phyloP scores from a whole-genome alignment of 306 rosid genomes.

The Citrullus mucosospermus region DNA sequence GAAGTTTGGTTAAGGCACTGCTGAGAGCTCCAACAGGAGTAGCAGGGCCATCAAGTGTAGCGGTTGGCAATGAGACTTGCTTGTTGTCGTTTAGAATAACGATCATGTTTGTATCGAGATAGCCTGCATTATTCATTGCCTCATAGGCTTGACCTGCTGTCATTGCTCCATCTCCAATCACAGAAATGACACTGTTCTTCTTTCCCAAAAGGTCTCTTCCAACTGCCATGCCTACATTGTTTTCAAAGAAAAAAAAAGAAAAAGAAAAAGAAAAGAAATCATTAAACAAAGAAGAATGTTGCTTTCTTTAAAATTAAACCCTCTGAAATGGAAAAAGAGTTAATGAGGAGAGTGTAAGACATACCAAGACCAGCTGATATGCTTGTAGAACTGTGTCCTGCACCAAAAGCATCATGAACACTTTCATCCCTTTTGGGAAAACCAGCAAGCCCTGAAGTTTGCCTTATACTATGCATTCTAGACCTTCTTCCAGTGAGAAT shows the following conservation, averaged over 20 bases:
- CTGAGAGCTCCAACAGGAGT: conserved; percentile 86
- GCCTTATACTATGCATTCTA: conserved; percentile 72
- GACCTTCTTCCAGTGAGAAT: conserved; percentile 93
- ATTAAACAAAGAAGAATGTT: neutral
- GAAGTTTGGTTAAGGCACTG: conserved; percentile 58
- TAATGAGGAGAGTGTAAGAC: neutral
- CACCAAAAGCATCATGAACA: conserved; percentile 80
- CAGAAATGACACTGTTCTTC: conserved; percentile 57
- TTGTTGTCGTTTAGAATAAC: conserved; percentile 76
- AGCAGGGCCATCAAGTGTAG: conserved; percentile 93
- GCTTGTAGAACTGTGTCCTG: conserved; percentile 89
- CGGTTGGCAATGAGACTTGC: conserved; percentile 94
- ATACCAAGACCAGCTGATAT: conserved; percentile 94
- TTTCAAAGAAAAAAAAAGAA: neutral
- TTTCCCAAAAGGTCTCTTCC: conserved; percentile 80
- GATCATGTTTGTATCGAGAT: conserved; percentile 67
- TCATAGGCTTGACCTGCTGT: conserved; percentile 97
- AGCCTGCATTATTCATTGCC: conserved; percentile 95
- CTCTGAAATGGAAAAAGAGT: neutral
- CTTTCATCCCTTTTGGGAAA: conserved; percentile 95
- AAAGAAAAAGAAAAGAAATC: neutral
- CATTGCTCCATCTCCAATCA: conserved; percentile 96
- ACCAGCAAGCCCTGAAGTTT: conserved; percentile 85
- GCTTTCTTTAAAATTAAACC: neutral
- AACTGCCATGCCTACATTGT: conserved; percentile 77